A percentile compares a stretch with the other conserved stretches of the same genome.
These are phyloP conservation scores for Murraya koenigii DNA, from an alignment of 345 rosid species.

Conservation along the genomic window DNA sequence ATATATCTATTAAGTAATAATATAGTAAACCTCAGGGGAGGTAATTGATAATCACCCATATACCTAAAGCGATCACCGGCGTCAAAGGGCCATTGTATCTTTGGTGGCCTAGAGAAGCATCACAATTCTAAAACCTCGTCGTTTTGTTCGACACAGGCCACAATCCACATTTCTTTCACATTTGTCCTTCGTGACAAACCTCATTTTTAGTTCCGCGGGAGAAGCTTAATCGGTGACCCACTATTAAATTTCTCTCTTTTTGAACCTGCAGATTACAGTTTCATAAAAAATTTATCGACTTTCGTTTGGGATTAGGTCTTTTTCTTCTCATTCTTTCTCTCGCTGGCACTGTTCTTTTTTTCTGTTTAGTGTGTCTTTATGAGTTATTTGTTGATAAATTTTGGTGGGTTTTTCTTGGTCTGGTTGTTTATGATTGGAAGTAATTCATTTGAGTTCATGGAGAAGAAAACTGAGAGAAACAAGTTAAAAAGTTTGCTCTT, in stretches of 20 bases:
- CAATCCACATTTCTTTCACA: neutral
- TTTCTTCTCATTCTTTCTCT: neutral
- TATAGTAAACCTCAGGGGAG: neutral
- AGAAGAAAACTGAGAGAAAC: neutral
- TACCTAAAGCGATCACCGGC: neutral
- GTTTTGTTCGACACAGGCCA: neutral
- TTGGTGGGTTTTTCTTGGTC: neutral
- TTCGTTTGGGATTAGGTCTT: neutral
- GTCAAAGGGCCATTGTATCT: too few relatives aligned
- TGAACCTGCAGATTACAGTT: neutral
- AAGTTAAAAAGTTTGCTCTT: neutral
- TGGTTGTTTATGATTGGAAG: neutral
- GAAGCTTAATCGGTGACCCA: constrained; percentile 4
- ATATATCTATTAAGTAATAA: neutral
- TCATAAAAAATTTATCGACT: neutral
- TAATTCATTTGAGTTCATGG: neutral
- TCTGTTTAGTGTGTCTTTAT: neutral
- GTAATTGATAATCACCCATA: neutral
- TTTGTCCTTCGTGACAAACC: neutral
- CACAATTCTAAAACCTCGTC: neutral
- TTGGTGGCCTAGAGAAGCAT: neutral
- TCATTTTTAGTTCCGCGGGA: constrained; percentile 18
- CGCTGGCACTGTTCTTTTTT: too few relatives aligned
- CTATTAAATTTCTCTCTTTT: neutral
- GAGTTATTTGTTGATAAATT: neutral